Percentiles rank a stretch among this genome's conserved stretches.
phyloP scores from a whole-genome alignment of 2,329 filamentous ascomycete species.

The Botrytis paeoniae region DNA sequence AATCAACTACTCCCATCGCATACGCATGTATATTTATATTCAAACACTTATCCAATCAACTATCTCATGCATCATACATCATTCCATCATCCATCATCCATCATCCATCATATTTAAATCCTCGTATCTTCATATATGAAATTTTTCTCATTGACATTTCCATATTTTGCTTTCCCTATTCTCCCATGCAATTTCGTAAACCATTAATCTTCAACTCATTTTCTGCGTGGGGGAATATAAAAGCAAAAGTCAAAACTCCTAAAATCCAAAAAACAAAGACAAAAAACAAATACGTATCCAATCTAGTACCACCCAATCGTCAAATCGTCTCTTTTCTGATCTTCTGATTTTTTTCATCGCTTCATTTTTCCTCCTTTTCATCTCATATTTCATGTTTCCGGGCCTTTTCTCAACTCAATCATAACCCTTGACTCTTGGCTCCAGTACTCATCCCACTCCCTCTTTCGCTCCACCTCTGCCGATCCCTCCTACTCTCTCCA shows the following conservation, averaged over 20 bases:
- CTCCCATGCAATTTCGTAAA: neutral
- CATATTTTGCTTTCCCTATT: neutral
- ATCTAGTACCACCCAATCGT: neutral
- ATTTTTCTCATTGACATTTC: neutral
- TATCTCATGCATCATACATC: neutral
- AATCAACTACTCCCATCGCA: neutral
- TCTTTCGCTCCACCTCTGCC: slow-evolving; percentile 12
- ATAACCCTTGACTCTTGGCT: neutral
- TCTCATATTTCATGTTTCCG: no score
- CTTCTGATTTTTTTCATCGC: neutral
- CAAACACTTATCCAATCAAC: neutral
- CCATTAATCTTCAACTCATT: neutral
- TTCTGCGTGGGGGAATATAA: slow-evolving; percentile 4
- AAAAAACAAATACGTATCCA: neutral
- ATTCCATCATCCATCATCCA: neutral
- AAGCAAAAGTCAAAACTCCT: neutral
- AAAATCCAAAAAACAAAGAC: neutral
- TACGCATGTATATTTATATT: neutral
- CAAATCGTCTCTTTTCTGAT: neutral
- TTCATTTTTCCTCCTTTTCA: neutral
- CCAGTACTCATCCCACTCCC: slow-evolving; percentile 1
- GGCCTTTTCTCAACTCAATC: neutral
- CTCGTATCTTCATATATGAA: neutral
- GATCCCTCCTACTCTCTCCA: slow-evolving; percentile 18
- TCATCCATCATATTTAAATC: neutral